Conservation (phyloP, 2,329 filamentous ascomycete genomes). For the Ascochyta clinopodiicola region DNA sequence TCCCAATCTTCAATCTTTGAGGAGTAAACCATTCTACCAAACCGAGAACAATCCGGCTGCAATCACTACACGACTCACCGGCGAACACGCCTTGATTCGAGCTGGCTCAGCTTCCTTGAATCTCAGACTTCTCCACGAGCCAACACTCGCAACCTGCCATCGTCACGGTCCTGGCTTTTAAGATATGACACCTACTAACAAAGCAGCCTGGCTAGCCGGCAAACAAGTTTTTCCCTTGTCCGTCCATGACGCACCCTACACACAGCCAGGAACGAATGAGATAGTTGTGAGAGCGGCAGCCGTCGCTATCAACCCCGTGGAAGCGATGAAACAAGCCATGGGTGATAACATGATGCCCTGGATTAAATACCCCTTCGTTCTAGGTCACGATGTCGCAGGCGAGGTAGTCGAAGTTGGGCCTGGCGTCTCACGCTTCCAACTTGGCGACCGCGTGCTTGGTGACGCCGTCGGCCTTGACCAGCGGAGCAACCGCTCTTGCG, state of each 20-base stretch:
- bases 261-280: slow-evolving; percentile 43
- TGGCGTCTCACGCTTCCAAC: slow-evolving; percentile 48
- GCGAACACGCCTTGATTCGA: too few relatives aligned
- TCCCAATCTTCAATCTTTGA: too few relatives aligned
- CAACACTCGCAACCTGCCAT: too few relatives aligned
- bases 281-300: slow-evolving; percentile 50
- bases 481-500: slow-evolving; percentile 26
- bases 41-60: too few relatives aligned
- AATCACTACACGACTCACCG: too few relatives aligned
- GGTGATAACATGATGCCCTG: slow-evolving; percentile 19
- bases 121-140: too few relatives aligned
- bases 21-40: too few relatives aligned
- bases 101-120: too few relatives aligned
- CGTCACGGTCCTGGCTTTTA: too few relatives aligned
- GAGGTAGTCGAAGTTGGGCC: slow-evolving; percentile 52
- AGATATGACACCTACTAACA: slow-evolving; percentile 7
- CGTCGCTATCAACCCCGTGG: slow-evolving; percentile 53
- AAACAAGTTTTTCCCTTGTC: slow-evolving; percentile 28
- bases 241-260: slow-evolving; percentile 48
- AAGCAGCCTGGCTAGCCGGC: slow-evolving; percentile 6
- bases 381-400: slow-evolving; percentile 52
- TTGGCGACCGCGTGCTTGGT: slow-evolving; percentile 53
- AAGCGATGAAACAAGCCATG: slow-evolving; percentile 47
- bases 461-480: slow-evolving; percentile 21
- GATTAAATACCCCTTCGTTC: slow-evolving; percentile 18